These are phyloP conservation scores for Entamoeba moshkovskii DNA, from an alignment of 208 protist species.

Conservation along the genomic window DNA sequence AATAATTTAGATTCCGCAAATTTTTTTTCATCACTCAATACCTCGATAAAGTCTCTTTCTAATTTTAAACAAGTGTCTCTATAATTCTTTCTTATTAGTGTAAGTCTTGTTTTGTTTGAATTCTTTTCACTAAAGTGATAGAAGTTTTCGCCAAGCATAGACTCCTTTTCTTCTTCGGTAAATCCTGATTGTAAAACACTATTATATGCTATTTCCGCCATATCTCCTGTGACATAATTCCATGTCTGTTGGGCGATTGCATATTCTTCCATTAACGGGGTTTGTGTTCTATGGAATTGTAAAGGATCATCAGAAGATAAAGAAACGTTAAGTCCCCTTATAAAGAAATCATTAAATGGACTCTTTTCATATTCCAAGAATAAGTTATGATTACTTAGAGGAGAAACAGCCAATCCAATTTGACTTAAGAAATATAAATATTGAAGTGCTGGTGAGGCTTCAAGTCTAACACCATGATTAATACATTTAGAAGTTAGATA, in stretches of 20 bases:
- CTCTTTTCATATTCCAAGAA: slow-evolving; percentile 86
- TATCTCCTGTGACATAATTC: slow-evolving; percentile 2
- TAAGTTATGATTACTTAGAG: slow-evolving; percentile 93
- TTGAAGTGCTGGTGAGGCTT: slow-evolving; percentile 62
- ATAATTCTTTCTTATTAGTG: neutral
- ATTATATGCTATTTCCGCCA: slow-evolving; percentile 15
- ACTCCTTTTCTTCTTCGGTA: neutral
- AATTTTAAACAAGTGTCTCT: neutral
- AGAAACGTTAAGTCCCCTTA: neutral
- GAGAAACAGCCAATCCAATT: slow-evolving; percentile 88
- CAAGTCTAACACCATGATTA: slow-evolving; percentile 57
- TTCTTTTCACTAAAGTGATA: neutral
- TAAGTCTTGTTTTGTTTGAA: neutral
- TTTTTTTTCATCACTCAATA: neutral
- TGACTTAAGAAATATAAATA: slow-evolving; percentile 92
- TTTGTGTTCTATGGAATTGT: slow-evolving; percentile 58
- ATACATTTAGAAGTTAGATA: slow-evolving; percentile 64
- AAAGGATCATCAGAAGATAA: slow-evolving; percentile 33
- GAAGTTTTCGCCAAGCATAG: slow-evolving; percentile 23
- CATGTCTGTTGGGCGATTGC: slow-evolving; percentile 13
- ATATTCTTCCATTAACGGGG: slow-evolving; percentile 17
- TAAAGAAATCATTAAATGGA: slow-evolving; percentile 62
- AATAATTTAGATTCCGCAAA: neutral
- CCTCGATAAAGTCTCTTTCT: neutral
- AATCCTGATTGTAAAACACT: neutral